A percentile compares a stretch with the other conserved stretches of the same genome.
Evolutionary conservation across 169 alveolate genomes (phyloP).

Genomic region (Cyclospora cayetanensis): DNA sequence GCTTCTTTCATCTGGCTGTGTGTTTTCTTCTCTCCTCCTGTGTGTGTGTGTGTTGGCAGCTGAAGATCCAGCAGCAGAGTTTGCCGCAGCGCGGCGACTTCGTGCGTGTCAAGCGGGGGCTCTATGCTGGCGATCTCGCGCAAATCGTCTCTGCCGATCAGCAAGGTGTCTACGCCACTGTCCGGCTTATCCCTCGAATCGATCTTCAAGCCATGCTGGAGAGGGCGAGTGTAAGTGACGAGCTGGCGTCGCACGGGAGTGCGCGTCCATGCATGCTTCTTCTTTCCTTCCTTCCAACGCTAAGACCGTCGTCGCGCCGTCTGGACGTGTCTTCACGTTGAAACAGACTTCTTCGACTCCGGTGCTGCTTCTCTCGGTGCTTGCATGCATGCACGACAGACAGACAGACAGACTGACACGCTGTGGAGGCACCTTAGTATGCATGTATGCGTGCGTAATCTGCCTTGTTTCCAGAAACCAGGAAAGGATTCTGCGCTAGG

Average conservation of each 20-base stretch:
- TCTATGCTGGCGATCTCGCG: constrained; percentile 50
- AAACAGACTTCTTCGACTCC: too few relatives aligned
- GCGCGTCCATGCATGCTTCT: not conserved
- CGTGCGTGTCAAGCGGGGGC: constrained; percentile 65
- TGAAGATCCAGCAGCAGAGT: too few relatives aligned
- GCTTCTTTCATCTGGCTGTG: not conserved
- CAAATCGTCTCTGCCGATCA: constrained; percentile 26
- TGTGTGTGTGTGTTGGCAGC: constrained; percentile 5
- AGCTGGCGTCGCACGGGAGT: not conserved
- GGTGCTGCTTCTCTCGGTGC: too few relatives aligned
- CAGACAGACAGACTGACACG: too few relatives aligned
- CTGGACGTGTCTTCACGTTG: not conserved
- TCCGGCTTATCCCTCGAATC: constrained; percentile 52
- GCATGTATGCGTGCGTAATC: too few relatives aligned
- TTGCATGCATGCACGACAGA: too few relatives aligned
- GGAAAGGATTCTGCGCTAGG: too few relatives aligned
- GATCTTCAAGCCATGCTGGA: constrained; percentile 8
- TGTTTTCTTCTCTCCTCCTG: not conserved
- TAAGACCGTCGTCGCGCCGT: not conserved
- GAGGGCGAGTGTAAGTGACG: not conserved
- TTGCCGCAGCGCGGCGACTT: constrained; percentile 55
- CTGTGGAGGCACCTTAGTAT: too few relatives aligned
- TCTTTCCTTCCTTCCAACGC: not conserved
- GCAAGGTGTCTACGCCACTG: constrained; percentile 50
- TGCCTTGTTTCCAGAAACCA: too few relatives aligned